Conservation (phyloP, 2,329 filamentous ascomycete genomes). For the Trichoderma asperellum region DNA sequence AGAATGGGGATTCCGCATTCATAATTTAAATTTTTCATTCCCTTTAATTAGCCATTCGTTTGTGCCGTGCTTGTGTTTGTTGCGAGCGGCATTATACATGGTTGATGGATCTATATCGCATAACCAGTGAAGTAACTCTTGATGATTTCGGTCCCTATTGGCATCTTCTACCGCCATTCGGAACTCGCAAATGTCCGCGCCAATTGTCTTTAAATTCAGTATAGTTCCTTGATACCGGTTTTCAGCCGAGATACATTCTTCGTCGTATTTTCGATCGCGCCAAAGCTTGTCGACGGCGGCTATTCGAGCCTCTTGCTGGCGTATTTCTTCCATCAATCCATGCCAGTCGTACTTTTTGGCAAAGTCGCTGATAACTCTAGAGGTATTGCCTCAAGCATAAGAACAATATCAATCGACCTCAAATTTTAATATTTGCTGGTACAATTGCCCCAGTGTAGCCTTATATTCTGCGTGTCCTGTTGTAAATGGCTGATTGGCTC, state of each 20-base stretch:
- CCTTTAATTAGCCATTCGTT: constrained; percentile 7
- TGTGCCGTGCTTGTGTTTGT: not conserved
- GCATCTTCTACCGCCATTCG: too few species aligned
- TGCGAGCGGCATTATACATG: constrained; percentile 14
- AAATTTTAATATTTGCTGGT: constrained; percentile 10
- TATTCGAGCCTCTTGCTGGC: not conserved
- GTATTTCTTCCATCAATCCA: constrained; percentile 1
- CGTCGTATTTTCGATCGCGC: constrained; percentile 1
- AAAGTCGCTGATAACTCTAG: not conserved
- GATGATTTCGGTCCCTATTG: not conserved
- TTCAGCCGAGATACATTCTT: not conserved
- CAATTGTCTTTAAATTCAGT: not conserved
- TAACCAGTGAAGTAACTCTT: not conserved
- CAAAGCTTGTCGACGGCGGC: not conserved
- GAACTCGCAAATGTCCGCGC: not conserved
- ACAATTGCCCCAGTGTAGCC: not conserved
- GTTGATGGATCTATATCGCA: constrained; percentile 3
- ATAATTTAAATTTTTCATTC: constrained; percentile 6
- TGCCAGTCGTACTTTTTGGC: not conserved
- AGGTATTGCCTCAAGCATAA: not conserved
- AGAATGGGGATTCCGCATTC: constrained; percentile 6
- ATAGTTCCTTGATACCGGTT: not conserved
- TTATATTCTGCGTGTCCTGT: not conserved
- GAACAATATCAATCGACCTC: constrained; percentile 1
- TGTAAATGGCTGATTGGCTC: not conserved